phyloP scores from a whole-genome alignment of 139 green algal species.

The Edaphochlamys debaryana region DNA sequence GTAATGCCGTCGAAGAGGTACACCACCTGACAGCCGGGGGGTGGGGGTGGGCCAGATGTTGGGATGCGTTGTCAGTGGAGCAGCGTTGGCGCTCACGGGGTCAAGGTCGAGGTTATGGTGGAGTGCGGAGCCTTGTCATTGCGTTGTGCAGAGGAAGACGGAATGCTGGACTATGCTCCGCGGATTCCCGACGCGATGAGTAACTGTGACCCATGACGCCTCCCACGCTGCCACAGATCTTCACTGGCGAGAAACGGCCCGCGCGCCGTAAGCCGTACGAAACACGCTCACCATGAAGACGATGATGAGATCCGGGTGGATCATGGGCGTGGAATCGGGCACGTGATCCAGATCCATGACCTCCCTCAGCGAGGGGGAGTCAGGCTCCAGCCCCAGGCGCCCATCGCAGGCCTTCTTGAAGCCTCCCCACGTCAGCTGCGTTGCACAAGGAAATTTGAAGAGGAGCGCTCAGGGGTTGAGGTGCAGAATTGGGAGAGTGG shows the following conservation, averaged over 20 bases:
- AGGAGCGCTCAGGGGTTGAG: neutral
- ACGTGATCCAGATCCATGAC: neutral
- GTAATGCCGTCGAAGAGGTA: neutral
- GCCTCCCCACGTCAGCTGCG: neutral
- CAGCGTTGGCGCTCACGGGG: too few species aligned
- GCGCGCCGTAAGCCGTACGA: neutral
- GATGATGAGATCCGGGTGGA: conserved; percentile 20
- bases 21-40: neutral
- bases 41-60: neutral
- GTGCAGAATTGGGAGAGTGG: neutral
- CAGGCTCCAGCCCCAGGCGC: neutral
- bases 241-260: too few species aligned
- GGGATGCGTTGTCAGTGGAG: neutral
- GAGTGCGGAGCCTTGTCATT: too few species aligned
- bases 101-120: too few species aligned
- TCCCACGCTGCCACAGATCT: too few species aligned
- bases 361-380: neutral
- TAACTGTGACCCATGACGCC: too few species aligned
- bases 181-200: too few species aligned
- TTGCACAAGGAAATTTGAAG: too few species aligned
- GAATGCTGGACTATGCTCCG: too few species aligned
- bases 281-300: conserved; percentile 12
- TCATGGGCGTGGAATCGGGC: neutral
- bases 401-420: neutral
- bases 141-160: too few species aligned